These are phyloP conservation scores for Myxozyma melibiosi DNA, from an alignment of 805 yeast species.

Conservation along the genomic window DNA sequence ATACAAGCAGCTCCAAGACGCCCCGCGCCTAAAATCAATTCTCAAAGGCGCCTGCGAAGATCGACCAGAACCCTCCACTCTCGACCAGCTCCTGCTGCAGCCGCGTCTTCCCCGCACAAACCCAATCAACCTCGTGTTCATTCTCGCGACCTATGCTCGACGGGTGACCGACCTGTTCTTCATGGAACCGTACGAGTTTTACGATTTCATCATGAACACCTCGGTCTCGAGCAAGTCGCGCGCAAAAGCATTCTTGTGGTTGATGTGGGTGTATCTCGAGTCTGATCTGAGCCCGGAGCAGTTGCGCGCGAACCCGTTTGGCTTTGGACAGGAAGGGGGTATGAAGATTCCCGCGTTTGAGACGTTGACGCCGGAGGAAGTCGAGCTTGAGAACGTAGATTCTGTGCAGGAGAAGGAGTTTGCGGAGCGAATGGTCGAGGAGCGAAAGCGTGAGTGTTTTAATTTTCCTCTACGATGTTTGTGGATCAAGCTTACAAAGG, in stretches of 20 bases:
- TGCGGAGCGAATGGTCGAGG: constrained; percentile 46
- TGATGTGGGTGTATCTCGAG: constrained; percentile 77
- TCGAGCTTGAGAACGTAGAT: constrained; percentile 46
- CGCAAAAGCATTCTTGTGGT: constrained; percentile 78
- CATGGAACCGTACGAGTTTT: constrained; percentile 52
- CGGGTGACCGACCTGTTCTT: constrained; percentile 51
- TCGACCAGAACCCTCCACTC: constrained; percentile 52
- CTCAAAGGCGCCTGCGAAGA: constrained; percentile 84
- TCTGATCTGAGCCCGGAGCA: constrained; percentile 61
- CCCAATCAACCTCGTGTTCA: constrained; percentile 74
- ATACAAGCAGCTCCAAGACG: constrained; percentile 86
- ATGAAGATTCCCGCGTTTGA: constrained; percentile 47
- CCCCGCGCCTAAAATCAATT: constrained; percentile 89
- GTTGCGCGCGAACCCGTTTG: constrained; percentile 61
- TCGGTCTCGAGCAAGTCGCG: constrained; percentile 64
- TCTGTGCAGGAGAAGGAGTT: constrained; percentile 48
- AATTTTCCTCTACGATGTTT: background rate
- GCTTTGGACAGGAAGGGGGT: constrained; percentile 42
- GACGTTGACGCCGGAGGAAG: constrained; percentile 38
- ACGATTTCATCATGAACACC: constrained; percentile 71
- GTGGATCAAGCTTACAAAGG: background rate
- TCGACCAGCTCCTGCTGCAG: constrained; percentile 49
- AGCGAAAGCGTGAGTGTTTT: constrained; percentile 20
- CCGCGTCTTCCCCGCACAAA: constrained; percentile 53
- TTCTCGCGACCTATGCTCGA: constrained; percentile 63